Evolutionary conservation across 345 rosid genomes (phyloP), one percentile per base, ranked within the genome.

Genomic region (Camelina neglecta): DNA sequence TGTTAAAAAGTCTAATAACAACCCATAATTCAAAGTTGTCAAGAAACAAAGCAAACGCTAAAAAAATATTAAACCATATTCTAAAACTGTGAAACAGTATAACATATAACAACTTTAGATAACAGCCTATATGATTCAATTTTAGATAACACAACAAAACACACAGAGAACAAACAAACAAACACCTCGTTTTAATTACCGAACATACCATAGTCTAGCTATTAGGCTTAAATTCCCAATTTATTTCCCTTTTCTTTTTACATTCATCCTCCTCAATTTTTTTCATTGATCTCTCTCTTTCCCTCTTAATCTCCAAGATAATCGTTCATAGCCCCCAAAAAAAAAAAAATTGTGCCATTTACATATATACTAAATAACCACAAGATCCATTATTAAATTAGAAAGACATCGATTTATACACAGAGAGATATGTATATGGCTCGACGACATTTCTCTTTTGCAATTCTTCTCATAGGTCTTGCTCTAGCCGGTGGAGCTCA

Each of bases 391-490:
- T 31, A 20, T 39, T 2, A 58, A 57, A 44, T 31, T 6, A 4
- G 16, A 42, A 23, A 44, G 38, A 3, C 20, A 56, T 18, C 24
- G 18, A 5, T 26, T 5, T 60, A 49, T 29, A 47, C 9, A 11
- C 38, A 35, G 5, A 35, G 4, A 38, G 21, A 33, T 6, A 41
- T 29, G 44, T 2, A 58, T 2, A 76, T 76, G 80, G 49, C 66
- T 55, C 71, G 8, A 16, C 23, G 10, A n/a, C n/a, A 35, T 11
- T 70, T 26, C 7, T 49, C 54, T 35, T 47, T 70, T 6, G 36
- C 47, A 47, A 16, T 64, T n/a, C 66, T 70, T 56, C 20, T 76
- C 15, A 26, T 76, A 64, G 47, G 12, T 26, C 39, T 76, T 44
- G 60, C 36, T 38, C 38, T 70, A 63, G 57, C 60, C 51, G 44